Base-by-base conservation (phyloP, 768 basidiomycete species). In the Tylopilus felleus region DNA sequence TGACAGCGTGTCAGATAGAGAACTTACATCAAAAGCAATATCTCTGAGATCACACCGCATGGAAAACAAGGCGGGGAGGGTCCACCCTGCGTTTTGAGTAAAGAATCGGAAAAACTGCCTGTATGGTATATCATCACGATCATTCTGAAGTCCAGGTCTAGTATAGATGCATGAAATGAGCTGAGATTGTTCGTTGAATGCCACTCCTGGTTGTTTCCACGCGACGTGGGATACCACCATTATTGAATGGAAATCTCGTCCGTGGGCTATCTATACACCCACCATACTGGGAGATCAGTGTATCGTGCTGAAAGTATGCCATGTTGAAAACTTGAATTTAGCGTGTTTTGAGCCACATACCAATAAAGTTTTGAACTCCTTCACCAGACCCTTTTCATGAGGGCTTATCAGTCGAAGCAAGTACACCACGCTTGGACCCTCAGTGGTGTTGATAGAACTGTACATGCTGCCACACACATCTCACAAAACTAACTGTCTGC, bases 161-260 rank as follows among this genome's bases (percentile, higher is more conserved):
- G 33, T 13, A 41, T 12, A 35, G 44, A 80, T 88, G 74, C 69
- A 92, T 90, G 80, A 80, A 43, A 91, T 83, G 8, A 93, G 80
- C 28, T 80, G 77, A 14, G 84, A 81, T 47, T 93, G 86, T 61
- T 91, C 88, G 60, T 84, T 88, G 71, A 92, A 93, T 28, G 90
- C 91, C 39, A 89, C 88, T 23, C 71, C 77, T 21, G 80, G 77
- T 39, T 84, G 77, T 62, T 83, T 80, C 62, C 83, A 85, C 38
- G 83, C 84, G 36, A 85, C 79, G 68, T 88, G 80, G 28, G 80
- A 79, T 56, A 87, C 85, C 22, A 86, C 84, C 60, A 92, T 72
- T 93, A 93, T 65, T 89, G 85, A 46, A 92, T 81, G 8, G 88
- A 83, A 60, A 94, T 86, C 49, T 93, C 91, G 57, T 91, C 90